Evolutionary conservation across 768 basidiomycete species (phyloP).

Genomic region (Russula emetica): DNA sequence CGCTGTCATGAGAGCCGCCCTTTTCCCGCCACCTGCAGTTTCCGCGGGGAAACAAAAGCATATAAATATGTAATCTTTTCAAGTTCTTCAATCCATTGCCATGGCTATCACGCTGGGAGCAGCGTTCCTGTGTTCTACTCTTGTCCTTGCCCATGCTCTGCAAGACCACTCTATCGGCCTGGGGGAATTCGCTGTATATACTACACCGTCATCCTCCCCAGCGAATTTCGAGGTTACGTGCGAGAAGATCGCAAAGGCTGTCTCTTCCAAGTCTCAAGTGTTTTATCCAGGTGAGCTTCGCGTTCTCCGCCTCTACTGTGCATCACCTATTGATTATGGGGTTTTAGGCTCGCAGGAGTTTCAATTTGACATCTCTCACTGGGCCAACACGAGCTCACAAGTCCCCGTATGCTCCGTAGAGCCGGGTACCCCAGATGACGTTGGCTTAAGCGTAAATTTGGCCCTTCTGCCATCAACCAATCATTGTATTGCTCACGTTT

Average conservation of each 20-base stretch:
- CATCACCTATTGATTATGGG: not conserved
- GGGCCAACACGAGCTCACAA: conserved; percentile 22
- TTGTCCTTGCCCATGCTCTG: not conserved
- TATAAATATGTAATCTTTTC: not conserved
- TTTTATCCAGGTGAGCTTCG: conserved; percentile 3
- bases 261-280: conserved; percentile 11
- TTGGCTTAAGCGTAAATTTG: conserved; percentile 20
- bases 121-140: not conserved
- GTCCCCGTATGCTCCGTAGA: conserved; percentile 24
- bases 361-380: conserved; percentile 21
- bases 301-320: not conserved
- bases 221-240: not conserved
- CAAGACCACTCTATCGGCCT: not conserved
- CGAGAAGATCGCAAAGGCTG: not conserved
- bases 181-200: not conserved
- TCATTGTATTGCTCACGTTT: not conserved
- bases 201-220: not conserved
- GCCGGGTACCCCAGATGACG: conserved; percentile 21
- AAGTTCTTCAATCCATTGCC: not conserved
- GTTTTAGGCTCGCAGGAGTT: conserved; percentile 14
- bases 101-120: not conserved
- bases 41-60: not conserved
- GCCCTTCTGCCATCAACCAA: too few relatives aligned
- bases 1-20: not conserved
- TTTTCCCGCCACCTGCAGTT: not conserved